These are phyloP conservation scores for Auriculariales sp. DNA, from an alignment of 768 basidiomycete genomes.

Conservation along the genomic window DNA sequence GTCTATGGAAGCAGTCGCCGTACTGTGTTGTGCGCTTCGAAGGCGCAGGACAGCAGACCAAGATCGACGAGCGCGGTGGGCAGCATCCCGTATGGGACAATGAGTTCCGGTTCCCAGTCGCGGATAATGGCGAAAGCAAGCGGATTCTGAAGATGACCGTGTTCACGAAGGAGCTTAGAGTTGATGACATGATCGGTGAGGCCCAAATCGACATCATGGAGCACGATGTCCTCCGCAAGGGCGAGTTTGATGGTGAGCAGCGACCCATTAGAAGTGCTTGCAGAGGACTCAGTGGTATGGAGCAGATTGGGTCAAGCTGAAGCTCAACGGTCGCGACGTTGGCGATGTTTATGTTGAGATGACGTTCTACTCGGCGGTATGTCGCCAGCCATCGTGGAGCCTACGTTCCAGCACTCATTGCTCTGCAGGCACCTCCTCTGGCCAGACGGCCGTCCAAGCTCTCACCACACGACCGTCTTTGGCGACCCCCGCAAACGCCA, in stretches of 20 bases:
- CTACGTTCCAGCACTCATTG: neutral
- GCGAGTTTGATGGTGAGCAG: conserved; percentile 79
- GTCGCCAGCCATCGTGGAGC: neutral
- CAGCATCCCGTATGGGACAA: conserved; percentile 92
- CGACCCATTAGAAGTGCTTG: neutral
- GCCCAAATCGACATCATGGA: conserved; percentile 62
- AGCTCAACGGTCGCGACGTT: conserved; percentile 44
- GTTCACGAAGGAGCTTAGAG: conserved; percentile 65
- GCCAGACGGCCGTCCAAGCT: conserved; percentile 9
- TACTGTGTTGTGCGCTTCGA: conserved; percentile 52
- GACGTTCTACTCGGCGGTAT: conserved; percentile 70
- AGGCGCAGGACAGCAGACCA: conserved; percentile 51
- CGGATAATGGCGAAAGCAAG: conserved; percentile 39
- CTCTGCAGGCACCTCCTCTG: conserved; percentile 27
- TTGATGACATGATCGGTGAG: conserved; percentile 63
- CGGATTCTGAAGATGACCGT: conserved; percentile 55
- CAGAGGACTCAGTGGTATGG: conserved; percentile 8
- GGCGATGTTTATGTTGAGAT: conserved; percentile 88
- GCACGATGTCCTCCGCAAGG: conserved; percentile 54
- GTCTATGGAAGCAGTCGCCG: conserved; percentile 85
- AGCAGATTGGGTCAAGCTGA: conserved; percentile 55
- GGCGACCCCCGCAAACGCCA: conserved; percentile 20
- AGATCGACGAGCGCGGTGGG: conserved; percentile 70
- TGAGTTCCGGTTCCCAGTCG: conserved; percentile 66
- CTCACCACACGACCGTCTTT: conserved; percentile 3